Evolutionary conservation across 345 rosid genomes (phyloP).

Genomic region (Camelina laxa): DNA sequence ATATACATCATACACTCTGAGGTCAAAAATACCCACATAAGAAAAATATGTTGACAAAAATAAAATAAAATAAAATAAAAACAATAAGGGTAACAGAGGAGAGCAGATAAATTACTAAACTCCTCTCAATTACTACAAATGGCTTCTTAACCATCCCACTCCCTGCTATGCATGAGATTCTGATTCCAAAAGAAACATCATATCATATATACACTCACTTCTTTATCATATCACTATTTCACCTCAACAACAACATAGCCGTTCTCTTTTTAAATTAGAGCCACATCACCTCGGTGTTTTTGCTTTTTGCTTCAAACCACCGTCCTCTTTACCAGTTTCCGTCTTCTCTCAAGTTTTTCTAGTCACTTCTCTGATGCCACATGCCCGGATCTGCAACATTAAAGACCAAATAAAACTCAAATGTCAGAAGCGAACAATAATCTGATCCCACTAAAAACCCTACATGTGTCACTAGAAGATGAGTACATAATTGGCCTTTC

Average conservation of each 20-base stretch:
- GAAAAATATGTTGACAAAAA: slow-evolving; percentile 3
- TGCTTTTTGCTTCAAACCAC: slow-evolving; percentile 24
- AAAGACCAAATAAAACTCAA: slow-evolving; percentile 16
- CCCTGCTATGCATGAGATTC: slow-evolving; percentile 32
- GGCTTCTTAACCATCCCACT: slow-evolving; percentile 21
- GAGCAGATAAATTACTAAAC: slow-evolving; percentile 25
- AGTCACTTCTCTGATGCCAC: slow-evolving; percentile 40
- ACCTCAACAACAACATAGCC: slow-evolving; percentile 25
- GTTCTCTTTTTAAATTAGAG: slow-evolving; percentile 13
- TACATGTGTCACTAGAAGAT: background rate
- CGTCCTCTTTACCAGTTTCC: slow-evolving; percentile 2
- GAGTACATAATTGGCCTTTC: background rate
- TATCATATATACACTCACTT: slow-evolving; percentile 33
- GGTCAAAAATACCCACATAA: slow-evolving; percentile 31
- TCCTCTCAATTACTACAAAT: slow-evolving; percentile 32
- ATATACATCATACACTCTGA: slow-evolving; percentile 40
- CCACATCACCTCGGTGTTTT: slow-evolving; percentile 32
- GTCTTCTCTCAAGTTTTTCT: slow-evolving; percentile 7
- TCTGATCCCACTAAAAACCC: background rate
- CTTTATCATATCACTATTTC: slow-evolving; percentile 25
- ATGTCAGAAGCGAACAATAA: background rate
- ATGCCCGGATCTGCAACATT: slow-evolving; percentile 37
- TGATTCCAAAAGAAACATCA: slow-evolving; percentile 17
- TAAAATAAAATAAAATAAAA: background rate
- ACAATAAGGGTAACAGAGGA: slow-evolving; percentile 1